Conservation (phyloP, 139 green algal species). For the Chlorella vulgaris region DNA sequence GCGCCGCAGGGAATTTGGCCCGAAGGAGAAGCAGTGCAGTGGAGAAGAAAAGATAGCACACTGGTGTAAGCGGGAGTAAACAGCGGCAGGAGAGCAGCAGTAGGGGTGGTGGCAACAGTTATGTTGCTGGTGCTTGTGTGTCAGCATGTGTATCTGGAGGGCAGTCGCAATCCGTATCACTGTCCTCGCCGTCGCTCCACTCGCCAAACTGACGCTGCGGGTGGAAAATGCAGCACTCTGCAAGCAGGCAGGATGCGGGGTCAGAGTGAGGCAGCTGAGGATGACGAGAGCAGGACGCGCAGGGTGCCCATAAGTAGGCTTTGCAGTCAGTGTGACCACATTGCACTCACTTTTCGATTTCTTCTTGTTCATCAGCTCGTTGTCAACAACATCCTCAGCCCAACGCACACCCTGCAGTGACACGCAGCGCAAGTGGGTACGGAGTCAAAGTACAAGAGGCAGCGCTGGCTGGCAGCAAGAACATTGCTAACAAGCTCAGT, state of each 20-base stretch:
- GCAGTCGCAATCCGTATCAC: slow-evolving; percentile 57
- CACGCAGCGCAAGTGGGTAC: neutral
- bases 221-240: slow-evolving; percentile 94
- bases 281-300: too few relatives aligned
- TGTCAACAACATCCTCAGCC: slow-evolving; percentile 78
- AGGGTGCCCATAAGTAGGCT: too few relatives aligned
- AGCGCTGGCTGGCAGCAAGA: too few relatives aligned
- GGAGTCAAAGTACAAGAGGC: neutral
- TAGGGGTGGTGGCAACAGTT: neutral
- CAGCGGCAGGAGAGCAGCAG: neutral
- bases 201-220: slow-evolving; percentile 79
- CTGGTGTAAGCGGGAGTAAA: neutral
- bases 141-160: neutral
- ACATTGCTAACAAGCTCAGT: neutral
- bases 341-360: slow-evolving; percentile 76
- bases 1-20: too few relatives aligned
- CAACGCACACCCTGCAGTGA: slow-evolving; percentile 70
- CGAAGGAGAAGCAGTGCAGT: neutral
- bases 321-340: neutral
- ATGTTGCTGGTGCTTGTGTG: neutral
- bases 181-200: slow-evolving; percentile 83
- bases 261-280: neutral
- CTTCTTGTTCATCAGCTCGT: slow-evolving; percentile 77
- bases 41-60: neutral
- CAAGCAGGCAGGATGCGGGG: neutral